phyloP scores from a whole-genome alignment of 306 rosid genomes.

The Cucumis sativus region Cucumber_9930_V3 NC_026660.2:26482501-26483000 shows the following conservation, averaged over 20 bases:
- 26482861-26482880: conserved; percentile 1
- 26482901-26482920: not conserved
- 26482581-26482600: conserved; percentile 12
- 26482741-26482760: conserved; percentile 3
- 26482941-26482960: conserved; percentile 19
- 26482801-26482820: not conserved
- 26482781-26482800: conserved; percentile 3
- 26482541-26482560: conserved; percentile 16
- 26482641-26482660: conserved; percentile 24
- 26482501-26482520: not conserved
- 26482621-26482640: conserved; percentile 7
- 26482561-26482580: not conserved
- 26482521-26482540: not conserved
- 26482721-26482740: conserved; percentile 19
- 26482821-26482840: not conserved
- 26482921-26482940: conserved; percentile 4
- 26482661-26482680: conserved; percentile 26
- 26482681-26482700: not conserved
- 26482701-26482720: conserved; percentile 28
- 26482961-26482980: conserved; percentile 8
- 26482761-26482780: conserved; percentile 6
- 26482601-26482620: conserved; percentile 39
- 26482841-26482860: not conserved
- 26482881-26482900: not conserved
- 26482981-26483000: conserved; percentile 36